Evolutionary conservation across 306 rosid genomes (phyloP), one percentile per base, ranked within the genome.

Genomic region (Delonix regia): DNA sequence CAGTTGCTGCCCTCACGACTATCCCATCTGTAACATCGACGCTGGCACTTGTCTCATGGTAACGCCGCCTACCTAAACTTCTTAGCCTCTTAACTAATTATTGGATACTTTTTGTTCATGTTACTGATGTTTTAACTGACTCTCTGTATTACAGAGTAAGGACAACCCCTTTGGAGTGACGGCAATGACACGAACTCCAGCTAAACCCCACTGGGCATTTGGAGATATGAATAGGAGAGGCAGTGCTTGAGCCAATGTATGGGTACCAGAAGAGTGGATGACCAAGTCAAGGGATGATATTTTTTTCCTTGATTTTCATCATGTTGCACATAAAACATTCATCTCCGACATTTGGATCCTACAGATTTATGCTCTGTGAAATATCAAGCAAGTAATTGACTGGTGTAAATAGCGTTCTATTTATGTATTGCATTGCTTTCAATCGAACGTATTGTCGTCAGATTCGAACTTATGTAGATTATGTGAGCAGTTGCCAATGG

Each of bases 1-100:
- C 84, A 90, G 98, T 73, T 96, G 99, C 88, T 96, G 99, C 89
- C 98, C 99, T 3, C 78, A 73, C 4, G 97, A 91, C 14, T 93
- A 78, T 47, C 99, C 99, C 1, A 3, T 96, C 74, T 96, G 99
- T 15, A 76, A 96, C 74, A 25, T 76, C 33, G 33, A 74, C 6
- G 75, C 60, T 0, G 99, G 99, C 12, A 78, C 85, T 16, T 96
- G 99, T 81, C 75, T 78, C 48, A 75, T 34, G 96, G 99, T 96
- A 53, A 78, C 42, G 25, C 30, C 25, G 14, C 9, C 65, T 52
- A 18, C 9, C 65, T 52, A 51, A n/a, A 65, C 8, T 34, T 62
- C 38, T 38, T n/a, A 24, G 1, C 18, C 15, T 11, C 12, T 1
- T 41, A 44, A 22, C 28, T 44, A 65, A 39, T 41, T 22, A 41